These are phyloP conservation scores for Pythium brachiatum DNA, from an alignment of 352 stramenopile genomes.

Conservation along the genomic window DNA sequence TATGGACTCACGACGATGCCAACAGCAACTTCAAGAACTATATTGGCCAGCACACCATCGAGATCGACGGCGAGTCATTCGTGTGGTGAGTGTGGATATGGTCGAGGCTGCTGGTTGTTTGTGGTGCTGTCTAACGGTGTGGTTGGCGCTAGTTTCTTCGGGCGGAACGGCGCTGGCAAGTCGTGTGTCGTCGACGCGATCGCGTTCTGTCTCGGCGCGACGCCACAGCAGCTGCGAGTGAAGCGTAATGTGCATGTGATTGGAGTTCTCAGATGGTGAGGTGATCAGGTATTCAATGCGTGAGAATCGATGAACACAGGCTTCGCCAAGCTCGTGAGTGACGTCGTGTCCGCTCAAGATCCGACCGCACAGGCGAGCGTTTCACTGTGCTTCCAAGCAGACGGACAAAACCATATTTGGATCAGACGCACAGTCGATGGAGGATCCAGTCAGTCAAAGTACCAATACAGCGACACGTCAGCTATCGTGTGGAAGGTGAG, in stretches of 20 bases:
- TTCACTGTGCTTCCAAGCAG: slow-evolving; percentile 14
- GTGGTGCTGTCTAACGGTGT: not conserved
- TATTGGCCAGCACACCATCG: slow-evolving; percentile 23
- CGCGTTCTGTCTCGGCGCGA: slow-evolving; percentile 26
- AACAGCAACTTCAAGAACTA: slow-evolving; percentile 37
- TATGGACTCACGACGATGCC: slow-evolving; percentile 12
- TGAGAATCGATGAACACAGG: slow-evolving; percentile 9
- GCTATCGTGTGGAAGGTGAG: slow-evolving; percentile 14
- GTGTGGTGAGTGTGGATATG: slow-evolving; percentile 18
- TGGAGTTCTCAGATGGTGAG: not conserved
- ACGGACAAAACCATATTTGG: not conserved
- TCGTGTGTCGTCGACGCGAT: slow-evolving; percentile 31
- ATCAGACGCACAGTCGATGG: slow-evolving; percentile 23
- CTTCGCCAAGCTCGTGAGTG: slow-evolving; percentile 26
- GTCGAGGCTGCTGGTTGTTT: not conserved
- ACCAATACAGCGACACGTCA: not conserved
- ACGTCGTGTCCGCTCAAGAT: slow-evolving; percentile 2
- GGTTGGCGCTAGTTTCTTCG: slow-evolving; percentile 16
- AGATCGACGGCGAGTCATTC: slow-evolving; percentile 16
- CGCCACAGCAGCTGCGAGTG: slow-evolving; percentile 22
- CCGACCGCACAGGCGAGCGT: slow-evolving; percentile 12
- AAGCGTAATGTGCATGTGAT: slow-evolving; percentile 15
- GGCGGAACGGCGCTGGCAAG: slow-evolving; percentile 29
- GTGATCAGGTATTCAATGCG: not conserved
- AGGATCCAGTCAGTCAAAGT: slow-evolving; percentile 21